These are phyloP conservation scores for Amoeboaphelidium protococcarum DNA, from an alignment of 371 early-diverging fungal species.

Conservation along the genomic window DNA sequence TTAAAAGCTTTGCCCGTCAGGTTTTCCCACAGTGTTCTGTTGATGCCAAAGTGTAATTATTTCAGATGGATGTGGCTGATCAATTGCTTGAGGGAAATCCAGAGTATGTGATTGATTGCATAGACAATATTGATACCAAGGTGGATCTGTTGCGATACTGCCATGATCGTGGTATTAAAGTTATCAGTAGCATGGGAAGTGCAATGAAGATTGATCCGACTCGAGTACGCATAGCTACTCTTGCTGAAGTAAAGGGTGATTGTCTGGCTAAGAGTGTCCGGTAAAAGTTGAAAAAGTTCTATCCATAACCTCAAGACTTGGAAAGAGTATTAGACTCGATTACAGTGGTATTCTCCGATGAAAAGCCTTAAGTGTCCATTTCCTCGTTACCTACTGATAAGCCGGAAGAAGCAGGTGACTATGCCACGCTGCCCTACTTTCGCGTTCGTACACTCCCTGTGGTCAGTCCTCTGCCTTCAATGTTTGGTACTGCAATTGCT, in stretches of 20 bases:
- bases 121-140: slow-evolving; percentile 84
- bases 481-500: slow-evolving; percentile 1
- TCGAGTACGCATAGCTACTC: background rate
- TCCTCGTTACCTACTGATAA: background rate
- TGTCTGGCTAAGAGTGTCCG: background rate
- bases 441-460: slow-evolving; percentile 3
- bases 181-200: background rate
- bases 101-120: slow-evolving; percentile 29
- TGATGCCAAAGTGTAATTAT: slow-evolving; percentile 45
- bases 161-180: slow-evolving; percentile 24
- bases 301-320: no score
- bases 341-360: background rate
- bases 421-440: slow-evolving; percentile 2
- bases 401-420: background rate
- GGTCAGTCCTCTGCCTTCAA: slow-evolving; percentile 2
- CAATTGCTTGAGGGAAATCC: slow-evolving; percentile 19
- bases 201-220: background rate
- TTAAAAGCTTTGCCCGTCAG: slow-evolving; percentile 32
- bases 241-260: background rate
- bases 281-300: background rate
- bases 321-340: background rate
- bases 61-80: slow-evolving; percentile 37
- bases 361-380: background rate
- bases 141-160: slow-evolving; percentile 63
- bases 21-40: slow-evolving; percentile 51